These are phyloP conservation scores for Keithomyces neogunnii DNA, from an alignment of 2,329 filamentous ascomycete species.

Conservation along the genomic window DNA sequence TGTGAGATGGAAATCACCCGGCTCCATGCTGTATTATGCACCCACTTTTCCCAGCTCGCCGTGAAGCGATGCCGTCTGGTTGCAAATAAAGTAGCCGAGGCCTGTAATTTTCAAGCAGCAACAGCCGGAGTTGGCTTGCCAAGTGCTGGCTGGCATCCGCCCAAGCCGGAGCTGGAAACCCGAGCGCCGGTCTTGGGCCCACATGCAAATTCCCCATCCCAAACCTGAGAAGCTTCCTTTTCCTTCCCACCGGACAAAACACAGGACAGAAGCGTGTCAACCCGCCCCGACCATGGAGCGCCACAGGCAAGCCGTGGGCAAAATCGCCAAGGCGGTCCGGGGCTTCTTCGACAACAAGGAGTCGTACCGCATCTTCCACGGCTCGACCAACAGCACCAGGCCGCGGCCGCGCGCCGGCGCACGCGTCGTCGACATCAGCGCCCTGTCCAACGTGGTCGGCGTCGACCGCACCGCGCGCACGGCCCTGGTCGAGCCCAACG, in stretches of 20 bases:
- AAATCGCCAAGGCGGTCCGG: constrained; percentile 38
- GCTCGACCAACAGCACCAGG: constrained; percentile 67
- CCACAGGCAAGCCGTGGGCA: constrained; percentile 38
- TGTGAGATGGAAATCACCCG: too few relatives aligned
- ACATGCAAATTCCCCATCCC: neutral
- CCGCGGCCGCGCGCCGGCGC: constrained; percentile 27
- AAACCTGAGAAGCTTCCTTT: neutral
- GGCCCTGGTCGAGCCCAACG: constrained; percentile 67
- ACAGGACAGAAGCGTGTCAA: neutral
- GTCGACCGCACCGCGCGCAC: constrained; percentile 47
- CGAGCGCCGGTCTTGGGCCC: too few relatives aligned
- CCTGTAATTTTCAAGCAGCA: too few relatives aligned
- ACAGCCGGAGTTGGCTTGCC: too few relatives aligned
- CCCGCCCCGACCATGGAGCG: constrained; percentile 32
- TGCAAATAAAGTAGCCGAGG: too few relatives aligned
- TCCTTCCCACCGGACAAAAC: neutral
- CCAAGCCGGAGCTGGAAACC: too few relatives aligned
- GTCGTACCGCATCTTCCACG: constrained; percentile 69
- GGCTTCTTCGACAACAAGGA: constrained; percentile 37
- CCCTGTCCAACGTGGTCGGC: constrained; percentile 53
- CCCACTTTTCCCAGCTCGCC: too few relatives aligned
- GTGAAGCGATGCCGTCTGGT: too few relatives aligned
- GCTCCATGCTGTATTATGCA: too few relatives aligned
- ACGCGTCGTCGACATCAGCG: constrained; percentile 53
- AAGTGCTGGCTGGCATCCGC: too few relatives aligned